These are phyloP conservation scores for Carex cristatella DNA, from an alignment of 176 grass and related monocot genomes.

Conservation along the genomic window DNA sequence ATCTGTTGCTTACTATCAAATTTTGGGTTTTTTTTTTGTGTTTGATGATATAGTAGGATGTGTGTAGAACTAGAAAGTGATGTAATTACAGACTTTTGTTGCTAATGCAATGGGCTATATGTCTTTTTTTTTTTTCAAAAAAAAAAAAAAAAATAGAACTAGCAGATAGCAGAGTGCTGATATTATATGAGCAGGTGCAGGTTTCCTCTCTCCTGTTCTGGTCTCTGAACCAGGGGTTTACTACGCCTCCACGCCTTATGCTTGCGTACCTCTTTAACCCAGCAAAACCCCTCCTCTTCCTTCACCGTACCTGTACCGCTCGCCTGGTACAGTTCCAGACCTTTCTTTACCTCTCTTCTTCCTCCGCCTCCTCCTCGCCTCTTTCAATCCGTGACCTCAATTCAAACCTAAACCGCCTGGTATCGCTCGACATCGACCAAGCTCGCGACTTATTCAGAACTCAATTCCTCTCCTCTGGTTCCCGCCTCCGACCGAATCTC, in stretches of 20 bases:
- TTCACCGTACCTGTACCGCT: background rate
- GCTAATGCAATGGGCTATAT: too few relatives aligned
- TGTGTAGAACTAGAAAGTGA: too few relatives aligned
- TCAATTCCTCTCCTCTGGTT: background rate
- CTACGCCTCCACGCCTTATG: background rate
- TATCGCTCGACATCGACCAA: conserved; percentile 26
- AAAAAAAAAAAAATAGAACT: too few relatives aligned
- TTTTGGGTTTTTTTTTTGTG: too few relatives aligned
- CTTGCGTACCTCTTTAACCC: background rate
- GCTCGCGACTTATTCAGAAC: conserved; percentile 26
- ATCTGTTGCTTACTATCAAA: too few relatives aligned
- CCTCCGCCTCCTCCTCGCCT: conserved; percentile 1
- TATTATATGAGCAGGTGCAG: background rate
- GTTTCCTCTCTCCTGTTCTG: background rate
- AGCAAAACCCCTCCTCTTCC: conserved; percentile 8
- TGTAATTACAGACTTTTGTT: too few relatives aligned
- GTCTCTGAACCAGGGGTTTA: background rate
- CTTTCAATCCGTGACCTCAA: conserved; percentile 22
- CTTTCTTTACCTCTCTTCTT: conserved; percentile 4
- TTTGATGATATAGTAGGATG: too few relatives aligned
- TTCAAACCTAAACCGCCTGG: conserved; percentile 19
- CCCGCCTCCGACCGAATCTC: conserved; percentile 1
- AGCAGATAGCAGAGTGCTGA: background rate
- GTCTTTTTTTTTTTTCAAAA: too few relatives aligned
- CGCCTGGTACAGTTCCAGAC: background rate